Percentiles rank a stretch among this genome's conserved stretches.
Conservation (phyloP, 2,329 filamentous ascomycete species). For the Rhynchosporium agropyri region DNA sequence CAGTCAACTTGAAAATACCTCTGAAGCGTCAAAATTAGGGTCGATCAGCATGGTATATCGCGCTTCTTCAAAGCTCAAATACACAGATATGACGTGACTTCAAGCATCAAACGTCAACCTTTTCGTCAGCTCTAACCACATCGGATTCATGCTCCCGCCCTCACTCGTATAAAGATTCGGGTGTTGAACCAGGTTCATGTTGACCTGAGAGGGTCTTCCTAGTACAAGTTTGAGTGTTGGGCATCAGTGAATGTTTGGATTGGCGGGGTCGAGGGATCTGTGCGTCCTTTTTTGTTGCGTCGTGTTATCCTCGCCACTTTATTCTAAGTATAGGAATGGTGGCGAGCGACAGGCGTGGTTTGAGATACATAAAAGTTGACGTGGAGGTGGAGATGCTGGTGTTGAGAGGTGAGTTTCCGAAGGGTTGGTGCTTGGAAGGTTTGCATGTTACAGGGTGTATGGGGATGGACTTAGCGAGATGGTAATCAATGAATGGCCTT, state of each 20-base stretch:
- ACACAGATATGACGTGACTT: not conserved
- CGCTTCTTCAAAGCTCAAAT: not conserved
- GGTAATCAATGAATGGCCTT: not conserved
- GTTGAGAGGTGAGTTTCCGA: not conserved
- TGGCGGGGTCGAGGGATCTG: not conserved
- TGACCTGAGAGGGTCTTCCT: conserved; percentile 2
- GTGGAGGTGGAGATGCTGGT: not conserved
- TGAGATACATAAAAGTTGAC: not conserved
- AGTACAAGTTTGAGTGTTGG: not conserved
- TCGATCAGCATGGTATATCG: not conserved
- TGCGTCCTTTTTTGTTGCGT: not conserved
- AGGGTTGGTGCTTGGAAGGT: conserved; percentile 5
- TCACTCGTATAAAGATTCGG: not conserved
- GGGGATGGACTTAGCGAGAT: no score
- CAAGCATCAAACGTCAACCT: not conserved
- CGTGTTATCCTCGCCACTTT: not conserved
- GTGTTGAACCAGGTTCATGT: not conserved
- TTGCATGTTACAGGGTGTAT: not conserved
- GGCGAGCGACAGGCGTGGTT: not conserved
- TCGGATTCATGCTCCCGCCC: conserved; percentile 7
- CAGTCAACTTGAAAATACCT: not conserved
- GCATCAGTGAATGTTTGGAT: not conserved
- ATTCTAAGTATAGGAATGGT: not conserved
- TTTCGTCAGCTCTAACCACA: conserved; percentile 7
- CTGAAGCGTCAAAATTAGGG: not conserved